Evolutionary conservation across 2,329 filamentous ascomycete genomes (phyloP).

Genomic region (Ophiostoma sp.): DNA sequence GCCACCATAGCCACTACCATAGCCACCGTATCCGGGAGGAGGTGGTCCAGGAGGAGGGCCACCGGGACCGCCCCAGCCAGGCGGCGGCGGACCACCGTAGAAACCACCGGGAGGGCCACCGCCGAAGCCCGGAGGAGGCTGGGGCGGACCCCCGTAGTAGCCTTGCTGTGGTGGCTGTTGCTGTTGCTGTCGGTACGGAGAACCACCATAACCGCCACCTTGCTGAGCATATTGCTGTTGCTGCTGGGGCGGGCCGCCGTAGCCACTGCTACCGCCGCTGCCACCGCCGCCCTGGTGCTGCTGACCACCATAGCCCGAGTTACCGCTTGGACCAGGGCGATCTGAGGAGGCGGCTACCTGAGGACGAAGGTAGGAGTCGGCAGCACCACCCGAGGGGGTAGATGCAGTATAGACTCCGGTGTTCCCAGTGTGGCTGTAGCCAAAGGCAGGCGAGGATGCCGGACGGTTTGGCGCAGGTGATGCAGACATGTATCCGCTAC

Average conservation of each 20-base stretch:
- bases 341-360: constrained; percentile 15
- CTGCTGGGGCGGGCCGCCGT: not conserved
- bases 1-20: not conserved
- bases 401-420: constrained; percentile 8
- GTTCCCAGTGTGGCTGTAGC: constrained; percentile 37
- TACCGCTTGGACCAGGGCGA: not conserved
- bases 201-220: constrained; percentile 12
- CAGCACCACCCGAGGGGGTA: constrained; percentile 21
- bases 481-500: constrained; percentile 32
- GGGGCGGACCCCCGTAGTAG: constrained; percentile 13
- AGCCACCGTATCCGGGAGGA: constrained; percentile 17
- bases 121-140: not conserved
- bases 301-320: not conserved
- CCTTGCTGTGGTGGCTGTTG: constrained; percentile 16
- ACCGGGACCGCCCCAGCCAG: constrained; percentile 17
- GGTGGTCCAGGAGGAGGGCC: constrained; percentile 13
- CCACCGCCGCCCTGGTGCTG: constrained; percentile 2
- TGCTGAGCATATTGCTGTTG: constrained; percentile 10
- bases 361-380: constrained; percentile 24
- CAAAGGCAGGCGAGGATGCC: constrained; percentile 34
- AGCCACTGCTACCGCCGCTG: not conserved
- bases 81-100: constrained; percentile 4
- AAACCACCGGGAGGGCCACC: constrained; percentile 15
- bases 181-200: not conserved
- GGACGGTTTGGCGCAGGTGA: constrained; percentile 32